phyloP scores from a whole-genome alignment of 495 filamentous ascomycete species.

The Sordaria brevicollis region DNA sequence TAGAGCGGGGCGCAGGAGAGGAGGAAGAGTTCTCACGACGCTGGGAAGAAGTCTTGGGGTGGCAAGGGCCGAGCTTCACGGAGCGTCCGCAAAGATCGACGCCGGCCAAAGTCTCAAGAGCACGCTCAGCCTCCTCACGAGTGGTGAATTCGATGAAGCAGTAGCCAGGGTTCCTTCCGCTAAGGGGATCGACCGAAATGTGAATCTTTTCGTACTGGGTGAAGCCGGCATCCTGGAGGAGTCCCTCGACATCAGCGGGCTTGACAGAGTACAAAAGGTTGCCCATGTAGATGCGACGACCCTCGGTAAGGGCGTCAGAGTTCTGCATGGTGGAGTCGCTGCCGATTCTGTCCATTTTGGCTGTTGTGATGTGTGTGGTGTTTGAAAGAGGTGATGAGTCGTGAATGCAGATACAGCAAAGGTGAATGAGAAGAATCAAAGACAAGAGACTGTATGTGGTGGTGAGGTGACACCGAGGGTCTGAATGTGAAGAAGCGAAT shows the following conservation, averaged over 20 bases:
- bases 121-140: constrained; percentile 44
- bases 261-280: constrained; percentile 58
- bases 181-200: constrained; percentile 58
- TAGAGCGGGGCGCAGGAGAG: constrained; percentile 6
- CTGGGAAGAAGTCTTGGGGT: constrained; percentile 24
- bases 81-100: constrained; percentile 41
- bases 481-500: not conserved
- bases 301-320: constrained; percentile 35
- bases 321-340: not conserved
- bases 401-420: not conserved
- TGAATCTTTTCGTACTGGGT: constrained; percentile 45
- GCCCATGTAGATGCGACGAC: constrained; percentile 52
- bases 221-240: constrained; percentile 42
- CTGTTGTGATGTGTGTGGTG: not conserved
- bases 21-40: not conserved
- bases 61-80: constrained; percentile 52
- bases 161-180: constrained; percentile 58
- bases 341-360: not conserved
- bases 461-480: not conserved
- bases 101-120: constrained; percentile 46
- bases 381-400: not conserved
- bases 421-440: not conserved
- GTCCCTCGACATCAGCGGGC: constrained; percentile 46
- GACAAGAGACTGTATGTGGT: not conserved
- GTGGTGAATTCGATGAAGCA: constrained; percentile 57